Conservation (phyloP, 345 rosid species). For the Eucalyptus polybractea region DNA sequence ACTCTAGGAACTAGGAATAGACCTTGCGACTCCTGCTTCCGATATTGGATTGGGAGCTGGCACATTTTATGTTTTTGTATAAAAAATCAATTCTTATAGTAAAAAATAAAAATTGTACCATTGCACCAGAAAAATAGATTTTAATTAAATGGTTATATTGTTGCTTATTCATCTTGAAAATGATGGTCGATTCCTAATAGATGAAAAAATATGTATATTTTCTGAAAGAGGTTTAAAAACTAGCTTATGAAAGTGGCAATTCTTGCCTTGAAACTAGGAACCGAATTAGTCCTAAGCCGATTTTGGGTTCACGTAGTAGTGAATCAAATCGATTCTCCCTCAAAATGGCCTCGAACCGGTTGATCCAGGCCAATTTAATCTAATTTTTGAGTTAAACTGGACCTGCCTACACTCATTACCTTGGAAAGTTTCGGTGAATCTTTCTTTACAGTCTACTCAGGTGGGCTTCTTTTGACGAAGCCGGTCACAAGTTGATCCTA, state of each 20-base stretch:
- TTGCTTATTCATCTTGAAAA: too few species aligned
- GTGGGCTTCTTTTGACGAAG: neutral
- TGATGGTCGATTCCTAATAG: rapidly evolving
- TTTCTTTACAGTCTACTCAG: neutral
- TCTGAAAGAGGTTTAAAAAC: neutral
- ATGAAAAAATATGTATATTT: too few species aligned
- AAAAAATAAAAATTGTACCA: too few species aligned
- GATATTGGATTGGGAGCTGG: too few species aligned
- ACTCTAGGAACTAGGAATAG: too few species aligned
- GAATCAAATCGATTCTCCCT: neutral
- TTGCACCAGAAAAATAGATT: too few species aligned
- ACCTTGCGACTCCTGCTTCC: too few species aligned
- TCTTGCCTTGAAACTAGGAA: neutral
- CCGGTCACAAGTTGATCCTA: neutral
- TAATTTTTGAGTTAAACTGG: rapidly evolving
- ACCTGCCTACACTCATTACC: neutral
- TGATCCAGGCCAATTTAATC: neutral
- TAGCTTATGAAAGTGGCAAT: neutral
- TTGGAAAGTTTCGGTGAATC: neutral
- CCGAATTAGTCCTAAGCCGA: too few species aligned
- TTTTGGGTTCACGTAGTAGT: neutral
- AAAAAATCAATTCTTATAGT: too few species aligned
- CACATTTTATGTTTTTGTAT: too few species aligned
- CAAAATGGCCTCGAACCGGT: too few species aligned
- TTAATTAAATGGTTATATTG: neutral